Percentiles rank a stretch among this genome's conserved stretches.
Conservation (phyloP, 2,329 filamentous ascomycete species). For the Fusarium sp. region DNA sequence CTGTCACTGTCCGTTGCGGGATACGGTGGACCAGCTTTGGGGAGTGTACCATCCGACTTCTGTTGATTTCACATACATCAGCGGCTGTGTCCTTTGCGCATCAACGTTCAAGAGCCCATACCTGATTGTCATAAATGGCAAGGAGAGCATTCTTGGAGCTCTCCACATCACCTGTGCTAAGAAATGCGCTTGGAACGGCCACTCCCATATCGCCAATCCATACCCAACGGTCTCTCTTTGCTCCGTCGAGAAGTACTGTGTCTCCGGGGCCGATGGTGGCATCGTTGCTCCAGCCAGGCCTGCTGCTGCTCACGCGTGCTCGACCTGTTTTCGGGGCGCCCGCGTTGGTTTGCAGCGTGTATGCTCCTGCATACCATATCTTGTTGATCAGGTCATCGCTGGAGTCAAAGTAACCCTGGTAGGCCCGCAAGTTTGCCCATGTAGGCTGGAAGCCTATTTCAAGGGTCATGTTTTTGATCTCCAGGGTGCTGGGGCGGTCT, state of each 20-base stretch:
- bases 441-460: conserved; percentile 53
- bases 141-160: conserved; percentile 60
- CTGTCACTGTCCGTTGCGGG: not conserved
- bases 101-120: not conserved
- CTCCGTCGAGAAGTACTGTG: conserved; percentile 59
- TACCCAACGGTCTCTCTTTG: conserved; percentile 66
- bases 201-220: conserved; percentile 71
- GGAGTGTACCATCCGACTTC: not conserved
- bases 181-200: conserved; percentile 61
- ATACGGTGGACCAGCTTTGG: not conserved
- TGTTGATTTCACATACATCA: not conserved
- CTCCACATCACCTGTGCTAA: conserved; percentile 63
- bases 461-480: conserved; percentile 43
- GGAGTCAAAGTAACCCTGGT: conserved; percentile 63
- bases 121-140: conserved; percentile 57
- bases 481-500: conserved; percentile 26
- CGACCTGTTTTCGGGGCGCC: not conserved
- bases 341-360: not conserved
- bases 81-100: not conserved
- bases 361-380: not conserved
- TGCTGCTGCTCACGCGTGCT: not conserved
- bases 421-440: conserved; percentile 59
- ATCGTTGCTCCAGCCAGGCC: not conserved
- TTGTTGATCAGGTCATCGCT: conserved; percentile 59
- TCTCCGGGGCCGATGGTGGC: conserved; percentile 41